phyloP scores from a whole-genome alignment of 176 grass and related monocot species.

The Carex scoparia region DNA sequence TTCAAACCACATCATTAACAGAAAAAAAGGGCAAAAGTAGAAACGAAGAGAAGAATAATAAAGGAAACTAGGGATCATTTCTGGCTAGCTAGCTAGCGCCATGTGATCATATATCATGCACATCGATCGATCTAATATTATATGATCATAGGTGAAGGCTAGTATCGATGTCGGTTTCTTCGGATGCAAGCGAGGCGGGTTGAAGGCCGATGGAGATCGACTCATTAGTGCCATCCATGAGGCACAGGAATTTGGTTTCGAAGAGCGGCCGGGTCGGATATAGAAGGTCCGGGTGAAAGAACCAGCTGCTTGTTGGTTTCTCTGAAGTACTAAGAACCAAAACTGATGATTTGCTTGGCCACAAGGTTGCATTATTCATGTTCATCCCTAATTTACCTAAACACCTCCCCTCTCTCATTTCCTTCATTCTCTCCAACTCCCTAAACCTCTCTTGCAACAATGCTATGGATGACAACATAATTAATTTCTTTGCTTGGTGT shows the following conservation, averaged over 20 bases:
- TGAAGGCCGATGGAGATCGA: constrained; percentile 35
- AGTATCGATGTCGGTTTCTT: constrained; percentile 67
- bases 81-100: neutral
- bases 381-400: neutral
- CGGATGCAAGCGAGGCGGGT: constrained; percentile 30
- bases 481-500: neutral
- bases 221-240: constrained; percentile 20
- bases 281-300: constrained; percentile 61
- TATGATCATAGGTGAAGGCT: constrained; percentile 59
- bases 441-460: constrained; percentile 83
- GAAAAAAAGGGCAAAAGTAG: neutral
- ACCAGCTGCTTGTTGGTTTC: constrained; percentile 42
- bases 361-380: constrained; percentile 17
- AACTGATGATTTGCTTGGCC: neutral
- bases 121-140: neutral
- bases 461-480: constrained; percentile 67
- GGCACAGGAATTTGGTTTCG: constrained; percentile 29
- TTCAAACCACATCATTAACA: neutral
- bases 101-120: constrained; percentile 20
- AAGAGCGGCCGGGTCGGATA: constrained; percentile 45
- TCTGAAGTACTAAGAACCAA: neutral
- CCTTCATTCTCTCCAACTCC: constrained; percentile 67
- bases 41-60: neutral
- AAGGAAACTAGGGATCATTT: neutral
- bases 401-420: constrained; percentile 71